A percentile compares a stretch with the other conserved stretches of the same genome.
These are phyloP conservation scores for Trichocomaceae sp. DNA, from an alignment of 2,329 filamentous ascomycete species.

Conservation along the genomic window DNA sequence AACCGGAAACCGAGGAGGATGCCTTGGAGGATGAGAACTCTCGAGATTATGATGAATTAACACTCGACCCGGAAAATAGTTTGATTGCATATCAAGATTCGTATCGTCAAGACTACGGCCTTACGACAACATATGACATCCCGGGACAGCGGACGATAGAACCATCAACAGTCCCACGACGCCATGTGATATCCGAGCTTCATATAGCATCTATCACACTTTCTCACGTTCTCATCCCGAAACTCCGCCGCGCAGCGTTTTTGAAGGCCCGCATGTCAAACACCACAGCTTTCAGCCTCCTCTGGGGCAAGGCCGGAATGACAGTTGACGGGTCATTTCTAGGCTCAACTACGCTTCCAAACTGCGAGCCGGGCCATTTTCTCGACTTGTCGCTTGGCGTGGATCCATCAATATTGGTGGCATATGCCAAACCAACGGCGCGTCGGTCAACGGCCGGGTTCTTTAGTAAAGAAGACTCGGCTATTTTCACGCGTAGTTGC, in stretches of 20 bases:
- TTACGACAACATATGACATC: constrained; percentile 37
- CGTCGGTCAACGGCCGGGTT: constrained; percentile 22
- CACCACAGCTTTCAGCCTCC: constrained; percentile 16
- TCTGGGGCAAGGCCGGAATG: constrained; percentile 11
- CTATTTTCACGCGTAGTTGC: constrained; percentile 25
- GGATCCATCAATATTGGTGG: constrained; percentile 26
- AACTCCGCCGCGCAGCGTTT: constrained; percentile 35
- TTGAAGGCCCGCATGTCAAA: constrained; percentile 37
- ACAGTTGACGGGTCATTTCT: constrained; percentile 21
- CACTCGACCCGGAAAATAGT: neutral
- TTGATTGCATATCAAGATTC: constrained; percentile 26
- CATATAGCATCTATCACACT: constrained; percentile 30
- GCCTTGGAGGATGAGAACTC: no score
- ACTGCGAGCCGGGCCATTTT: constrained; percentile 22
- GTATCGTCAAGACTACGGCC: constrained; percentile 34
- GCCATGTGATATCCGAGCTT: constrained; percentile 35
- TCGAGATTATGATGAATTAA: neutral
- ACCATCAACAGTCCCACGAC: constrained; percentile 29
- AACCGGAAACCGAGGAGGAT: neutral
- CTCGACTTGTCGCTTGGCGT: constrained; percentile 29
- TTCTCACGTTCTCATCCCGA: constrained; percentile 35
- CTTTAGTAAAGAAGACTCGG: constrained; percentile 26
- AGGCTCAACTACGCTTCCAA: constrained; percentile 21
- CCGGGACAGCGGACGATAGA: constrained; percentile 32
- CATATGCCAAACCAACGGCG: constrained; percentile 25